phyloP scores from a whole-genome alignment of 768 basidiomycete species.

The Galerina marginata region DNA sequence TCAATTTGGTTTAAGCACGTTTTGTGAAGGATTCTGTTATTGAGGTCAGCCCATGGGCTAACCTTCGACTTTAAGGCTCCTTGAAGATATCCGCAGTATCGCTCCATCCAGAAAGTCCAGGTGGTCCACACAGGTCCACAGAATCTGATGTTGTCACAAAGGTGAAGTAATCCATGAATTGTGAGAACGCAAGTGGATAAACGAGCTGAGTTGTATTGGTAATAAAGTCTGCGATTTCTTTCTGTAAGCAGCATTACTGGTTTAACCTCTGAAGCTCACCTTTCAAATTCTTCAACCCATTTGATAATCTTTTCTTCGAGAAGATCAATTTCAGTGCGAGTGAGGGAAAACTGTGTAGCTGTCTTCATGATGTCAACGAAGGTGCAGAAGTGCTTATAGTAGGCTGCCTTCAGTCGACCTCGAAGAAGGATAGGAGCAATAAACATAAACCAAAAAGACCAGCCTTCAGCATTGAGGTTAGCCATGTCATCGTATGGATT shows the following conservation, averaged over 20 bases:
- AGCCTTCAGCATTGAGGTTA: conserved; percentile 40
- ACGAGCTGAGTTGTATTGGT: conserved; percentile 31
- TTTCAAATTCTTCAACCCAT: conserved; percentile 46
- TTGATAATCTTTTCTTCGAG: conserved; percentile 30
- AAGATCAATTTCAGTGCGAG: conserved; percentile 25
- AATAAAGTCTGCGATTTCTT: conserved; percentile 31
- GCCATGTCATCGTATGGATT: conserved; percentile 30
- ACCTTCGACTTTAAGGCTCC: conserved; percentile 21
- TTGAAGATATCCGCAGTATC: conserved; percentile 36
- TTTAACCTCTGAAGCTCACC: conserved; percentile 24
- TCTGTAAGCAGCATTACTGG: neutral
- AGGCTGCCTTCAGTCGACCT: conserved; percentile 33
- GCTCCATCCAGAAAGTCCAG: conserved; percentile 44
- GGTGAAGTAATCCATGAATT: conserved; percentile 40
- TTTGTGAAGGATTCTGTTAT: conserved; percentile 25
- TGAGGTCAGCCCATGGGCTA: conserved; percentile 35
- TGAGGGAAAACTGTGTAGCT: conserved; percentile 38
- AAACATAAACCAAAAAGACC: conserved; percentile 43
- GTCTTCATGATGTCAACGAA: conserved; percentile 40
- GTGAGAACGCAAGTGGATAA: conserved; percentile 35
- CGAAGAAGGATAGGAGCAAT: conserved; percentile 42
- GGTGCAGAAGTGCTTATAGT: conserved; percentile 41
- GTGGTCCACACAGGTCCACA: conserved; percentile 39
- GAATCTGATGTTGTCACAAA: conserved; percentile 32
- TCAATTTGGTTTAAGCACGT: conserved; percentile 32